These are phyloP conservation scores for Candida pseudoviswanathii DNA, from an alignment of 1,139 yeast genomes.

Conservation along the genomic window DNA sequence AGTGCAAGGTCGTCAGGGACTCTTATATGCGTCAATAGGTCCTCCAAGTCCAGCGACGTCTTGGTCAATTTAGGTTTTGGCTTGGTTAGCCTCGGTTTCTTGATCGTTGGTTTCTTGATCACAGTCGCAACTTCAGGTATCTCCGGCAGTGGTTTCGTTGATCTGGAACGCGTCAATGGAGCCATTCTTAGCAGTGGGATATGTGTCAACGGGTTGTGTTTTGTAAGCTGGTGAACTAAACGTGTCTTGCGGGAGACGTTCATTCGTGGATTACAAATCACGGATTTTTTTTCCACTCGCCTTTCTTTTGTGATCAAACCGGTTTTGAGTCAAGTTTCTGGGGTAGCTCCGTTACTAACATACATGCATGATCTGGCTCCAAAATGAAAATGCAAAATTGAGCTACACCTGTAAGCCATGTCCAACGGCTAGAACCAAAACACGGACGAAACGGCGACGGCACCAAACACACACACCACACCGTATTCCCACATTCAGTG, in stretches of 20 bases:
- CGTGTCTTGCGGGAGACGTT: too few relatives aligned
- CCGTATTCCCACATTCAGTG: not conserved
- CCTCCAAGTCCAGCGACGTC: conserved; percentile 26
- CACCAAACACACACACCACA: too few relatives aligned
- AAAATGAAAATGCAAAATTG: not conserved
- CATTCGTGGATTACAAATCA: too few relatives aligned
- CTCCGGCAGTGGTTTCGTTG: not conserved
- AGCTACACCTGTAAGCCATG: too few relatives aligned
- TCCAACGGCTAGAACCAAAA: too few relatives aligned
- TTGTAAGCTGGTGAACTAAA: not conserved
- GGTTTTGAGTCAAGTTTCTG: not conserved
- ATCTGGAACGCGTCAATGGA: conserved; percentile 2
- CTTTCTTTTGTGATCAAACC: not conserved
- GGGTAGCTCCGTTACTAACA: too few relatives aligned
- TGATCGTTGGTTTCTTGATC: not conserved
- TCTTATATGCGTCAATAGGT: conserved; percentile 26
- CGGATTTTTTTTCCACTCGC: not conserved
- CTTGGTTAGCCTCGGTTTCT: conserved; percentile 5
- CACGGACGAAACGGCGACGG: too few relatives aligned
- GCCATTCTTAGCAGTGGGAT: not conserved
- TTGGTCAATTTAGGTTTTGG: conserved; percentile 11
- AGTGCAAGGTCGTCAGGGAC: conserved; percentile 31
- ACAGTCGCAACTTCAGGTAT: not conserved
- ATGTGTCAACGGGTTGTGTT: not conserved
- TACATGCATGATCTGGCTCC: not conserved